These are phyloP conservation scores for Phytophthora europaea DNA, from an alignment of 352 stramenopile species.

Conservation along the genomic window DNA sequence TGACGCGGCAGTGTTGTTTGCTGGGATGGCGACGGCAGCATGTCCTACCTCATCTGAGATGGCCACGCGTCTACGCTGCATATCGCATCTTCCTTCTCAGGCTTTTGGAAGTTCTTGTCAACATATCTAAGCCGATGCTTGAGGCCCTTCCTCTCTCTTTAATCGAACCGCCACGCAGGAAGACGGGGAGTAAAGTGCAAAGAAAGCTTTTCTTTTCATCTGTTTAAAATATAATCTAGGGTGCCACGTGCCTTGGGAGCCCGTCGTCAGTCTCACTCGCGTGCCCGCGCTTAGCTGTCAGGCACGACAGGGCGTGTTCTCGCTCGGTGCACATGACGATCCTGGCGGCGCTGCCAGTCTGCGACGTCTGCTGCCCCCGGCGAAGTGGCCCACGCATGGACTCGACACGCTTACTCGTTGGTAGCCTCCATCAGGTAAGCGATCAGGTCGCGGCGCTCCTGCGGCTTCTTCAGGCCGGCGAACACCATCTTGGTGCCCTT, in stretches of 20 bases:
- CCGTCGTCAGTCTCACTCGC: constrained; percentile 3
- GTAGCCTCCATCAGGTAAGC: constrained; percentile 96
- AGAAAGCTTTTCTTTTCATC: constrained; percentile 29
- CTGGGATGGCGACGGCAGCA: background rate
- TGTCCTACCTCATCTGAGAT: constrained; percentile 16
- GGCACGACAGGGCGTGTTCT: background rate
- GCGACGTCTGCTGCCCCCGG: constrained; percentile 7
- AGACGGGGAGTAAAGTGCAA: constrained; percentile 13
- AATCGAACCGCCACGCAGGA: background rate
- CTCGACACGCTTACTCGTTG: constrained; percentile 24
- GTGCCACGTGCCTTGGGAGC: constrained; percentile 17
- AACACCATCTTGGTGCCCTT: constrained; percentile 99
- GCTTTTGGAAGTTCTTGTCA: background rate
- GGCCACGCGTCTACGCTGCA: constrained; percentile 4
- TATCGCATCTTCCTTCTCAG: constrained; percentile 13
- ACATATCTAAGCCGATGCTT: background rate
- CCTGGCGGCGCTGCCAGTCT: constrained; percentile 12
- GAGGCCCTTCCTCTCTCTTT: background rate
- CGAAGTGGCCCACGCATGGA: constrained; percentile 11
- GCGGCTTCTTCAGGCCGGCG: constrained; percentile 98
- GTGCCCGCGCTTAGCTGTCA: background rate
- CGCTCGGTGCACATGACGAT: constrained; percentile 12
- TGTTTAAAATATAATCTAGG: constrained; percentile 52
- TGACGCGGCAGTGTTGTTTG: background rate
- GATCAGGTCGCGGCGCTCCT: constrained; percentile 98